Base-by-base conservation (phyloP, 179 eudicot genomes). In the Vitellaria paradoxa region DNA sequence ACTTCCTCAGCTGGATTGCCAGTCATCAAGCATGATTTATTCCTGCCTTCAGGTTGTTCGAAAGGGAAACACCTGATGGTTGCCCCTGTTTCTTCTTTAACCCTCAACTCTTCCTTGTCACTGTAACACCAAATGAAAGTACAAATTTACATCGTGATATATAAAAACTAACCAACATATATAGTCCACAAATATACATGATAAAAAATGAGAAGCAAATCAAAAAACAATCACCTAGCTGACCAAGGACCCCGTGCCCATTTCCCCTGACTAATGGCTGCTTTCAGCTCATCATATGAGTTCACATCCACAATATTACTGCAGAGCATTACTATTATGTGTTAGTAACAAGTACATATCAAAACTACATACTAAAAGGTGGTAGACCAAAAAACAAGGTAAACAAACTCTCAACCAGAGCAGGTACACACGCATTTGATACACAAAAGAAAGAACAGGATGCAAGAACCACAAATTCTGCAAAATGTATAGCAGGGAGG, bases 201-300 rank as follows among this genome's bases (percentile, higher is more conserved):
- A 59, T 46, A n/a, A 59, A 65, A 49, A 42, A 5, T 11, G 52
- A 64, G 21, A 30, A 73, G 70, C 57, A 50, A 20, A 30, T 37
- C 15, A 14, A 21, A 21, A 70, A 37, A 49, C 47, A 15, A 9
- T 76, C 80, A 95, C 99, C 99, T 91, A 75, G 90, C 97, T 37
- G 95, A 88, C 99, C 99, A 95, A 65, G 99, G 97, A 73, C 99
- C 99, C 80, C 97, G 88, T 17, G 97, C 99, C 99, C 99, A 95
- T 84, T 95, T 95, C 65, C 99, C 99, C 78, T 83, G 83, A 67
- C 89, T 86, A 77, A 95, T 86, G 53, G 95, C 97, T 26, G 82
- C 92, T 85, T 91, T 91, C 62, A 95, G 91, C 85, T 95, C 99
- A 65, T 82, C 83, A 74, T 95, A 95, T 18, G 99, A 90, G 50